A percentile compares a stretch with the other conserved stretches of the same genome.
These are phyloP conservation scores for Curvularia verruculosa DNA, from an alignment of 2,329 filamentous ascomycete genomes.

Conservation along the genomic window DNA sequence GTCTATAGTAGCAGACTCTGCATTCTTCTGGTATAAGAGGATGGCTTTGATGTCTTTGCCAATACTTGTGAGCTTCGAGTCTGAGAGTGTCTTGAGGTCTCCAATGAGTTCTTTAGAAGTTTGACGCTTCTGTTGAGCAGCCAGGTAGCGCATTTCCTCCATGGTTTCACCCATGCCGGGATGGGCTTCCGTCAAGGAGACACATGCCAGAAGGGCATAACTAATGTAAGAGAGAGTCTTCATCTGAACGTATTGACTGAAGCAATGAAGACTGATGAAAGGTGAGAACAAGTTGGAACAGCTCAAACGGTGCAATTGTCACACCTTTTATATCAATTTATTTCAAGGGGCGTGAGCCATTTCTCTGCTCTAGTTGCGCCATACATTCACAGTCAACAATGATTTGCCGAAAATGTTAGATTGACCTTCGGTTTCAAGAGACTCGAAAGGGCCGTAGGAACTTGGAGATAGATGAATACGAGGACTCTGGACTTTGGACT, in stretches of 20 bases:
- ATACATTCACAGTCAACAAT: neutral
- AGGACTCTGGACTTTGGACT: slow-evolving; percentile 5
- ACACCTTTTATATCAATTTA: neutral
- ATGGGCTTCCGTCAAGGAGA: slow-evolving; percentile 26
- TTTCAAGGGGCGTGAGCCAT: neutral
- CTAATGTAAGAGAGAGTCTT: slow-evolving; percentile 21
- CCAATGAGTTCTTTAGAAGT: slow-evolving; percentile 44
- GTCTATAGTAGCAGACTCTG: slow-evolving; percentile 30
- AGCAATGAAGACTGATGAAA: neutral
- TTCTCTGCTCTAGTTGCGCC: neutral
- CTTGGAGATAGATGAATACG: slow-evolving; percentile 30
- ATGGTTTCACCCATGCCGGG: slow-evolving; percentile 40
- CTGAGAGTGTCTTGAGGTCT: slow-evolving; percentile 41
- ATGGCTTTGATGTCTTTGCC: slow-evolving; percentile 46
- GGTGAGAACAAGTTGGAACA: neutral
- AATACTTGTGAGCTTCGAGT: slow-evolving; percentile 39
- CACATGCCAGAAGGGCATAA: slow-evolving; percentile 26
- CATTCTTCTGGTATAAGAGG: slow-evolving; percentile 33
- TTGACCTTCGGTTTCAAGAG: neutral
- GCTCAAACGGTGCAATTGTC: neutral
- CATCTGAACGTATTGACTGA: slow-evolving; percentile 4
- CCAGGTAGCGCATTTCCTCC: slow-evolving; percentile 24
- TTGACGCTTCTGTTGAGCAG: slow-evolving; percentile 28
- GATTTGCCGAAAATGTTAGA: slow-evolving; percentile 9
- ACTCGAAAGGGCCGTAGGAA: neutral